Percentiles rank a stretch among this genome's conserved stretches.
Conservation (phyloP, 495 filamentous ascomycete species). For the Rhizodiscina lignyota region DNA sequence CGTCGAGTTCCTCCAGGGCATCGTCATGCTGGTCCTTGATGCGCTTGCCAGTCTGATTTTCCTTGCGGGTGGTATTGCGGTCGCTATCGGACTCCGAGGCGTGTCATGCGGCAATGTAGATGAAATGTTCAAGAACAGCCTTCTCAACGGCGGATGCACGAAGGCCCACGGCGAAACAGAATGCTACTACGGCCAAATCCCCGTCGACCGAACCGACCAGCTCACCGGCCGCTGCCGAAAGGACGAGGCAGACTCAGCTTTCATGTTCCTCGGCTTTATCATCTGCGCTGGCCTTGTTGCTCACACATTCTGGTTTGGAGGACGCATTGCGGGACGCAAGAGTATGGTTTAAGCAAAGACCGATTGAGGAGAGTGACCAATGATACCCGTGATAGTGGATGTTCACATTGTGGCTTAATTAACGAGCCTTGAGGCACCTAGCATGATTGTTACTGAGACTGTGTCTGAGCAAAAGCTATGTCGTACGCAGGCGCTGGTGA, state of each 20-base stretch:
- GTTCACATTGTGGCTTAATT: too few relatives aligned
- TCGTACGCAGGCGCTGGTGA: too few relatives aligned
- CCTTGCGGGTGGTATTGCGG: conserved; percentile 3
- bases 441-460: too few relatives aligned
- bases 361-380: too few relatives aligned
- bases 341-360: too few relatives aligned
- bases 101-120: background rate
- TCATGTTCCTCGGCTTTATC: background rate
- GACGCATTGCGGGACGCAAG: too few relatives aligned
- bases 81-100: background rate
- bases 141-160: background rate
- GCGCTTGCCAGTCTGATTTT: conserved; percentile 2
- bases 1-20: background rate
- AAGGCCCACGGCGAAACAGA: background rate
- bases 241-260: background rate
- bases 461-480: too few relatives aligned
- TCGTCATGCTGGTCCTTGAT: conserved; percentile 2
- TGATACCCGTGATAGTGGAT: too few relatives aligned
- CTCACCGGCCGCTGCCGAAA: background rate
- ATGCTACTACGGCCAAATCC: background rate
- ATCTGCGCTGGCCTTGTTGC: background rate
- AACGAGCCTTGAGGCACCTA: too few relatives aligned
- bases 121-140: background rate
- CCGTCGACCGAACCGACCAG: background rate
- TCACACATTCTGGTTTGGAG: too few relatives aligned